Evolutionary conservation across 2,329 filamentous ascomycete genomes (phyloP).

Genomic region (Clarireedia homoeocarpa): DNA sequence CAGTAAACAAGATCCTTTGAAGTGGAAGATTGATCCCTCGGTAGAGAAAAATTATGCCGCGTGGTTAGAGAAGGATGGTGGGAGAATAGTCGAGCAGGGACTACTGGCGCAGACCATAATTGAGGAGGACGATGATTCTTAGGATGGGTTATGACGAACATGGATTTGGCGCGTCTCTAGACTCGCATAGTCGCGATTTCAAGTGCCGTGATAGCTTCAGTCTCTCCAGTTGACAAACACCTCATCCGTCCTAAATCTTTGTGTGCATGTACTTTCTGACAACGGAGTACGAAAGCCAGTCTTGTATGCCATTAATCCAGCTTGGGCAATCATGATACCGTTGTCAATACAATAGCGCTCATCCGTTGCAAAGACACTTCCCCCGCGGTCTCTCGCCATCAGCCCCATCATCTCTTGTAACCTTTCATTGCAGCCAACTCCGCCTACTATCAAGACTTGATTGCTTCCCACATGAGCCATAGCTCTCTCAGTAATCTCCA

Average conservation of each 20-base stretch:
- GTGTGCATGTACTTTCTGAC: conserved; percentile 77
- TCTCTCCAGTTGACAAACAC: conserved; percentile 75
- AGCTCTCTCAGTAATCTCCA: conserved; percentile 95
- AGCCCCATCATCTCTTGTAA: conserved; percentile 97
- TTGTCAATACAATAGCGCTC: conserved; percentile 99
- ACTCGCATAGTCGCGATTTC: background rate
- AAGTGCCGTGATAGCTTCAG: conserved; percentile 17
- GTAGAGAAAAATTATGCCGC: conserved; percentile 21
- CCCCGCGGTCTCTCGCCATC: conserved; percentile 84
- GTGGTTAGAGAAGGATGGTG: conserved; percentile 24
- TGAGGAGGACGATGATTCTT: conserved; percentile 60
- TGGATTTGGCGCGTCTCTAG: conserved; percentile 42
- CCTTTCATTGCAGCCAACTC: conserved; percentile 90
- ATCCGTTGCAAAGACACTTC: conserved; percentile 88
- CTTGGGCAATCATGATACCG: conserved; percentile 99
- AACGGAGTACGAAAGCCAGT: conserved; percentile 72
- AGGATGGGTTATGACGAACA: conserved; percentile 25
- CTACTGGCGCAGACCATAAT: conserved; percentile 60
- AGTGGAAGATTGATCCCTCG: conserved; percentile 10
- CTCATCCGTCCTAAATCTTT: conserved; percentile 76
- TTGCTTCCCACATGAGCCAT: conserved; percentile 94
- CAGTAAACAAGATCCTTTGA: conserved; percentile 8
- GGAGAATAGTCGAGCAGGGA: conserved; percentile 30
- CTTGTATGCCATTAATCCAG: conserved; percentile 76
- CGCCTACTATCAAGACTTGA: conserved; percentile 91